Evolutionary conservation across 768 basidiomycete genomes (phyloP).

Genomic region (Neoboletus magnificus): DNA sequence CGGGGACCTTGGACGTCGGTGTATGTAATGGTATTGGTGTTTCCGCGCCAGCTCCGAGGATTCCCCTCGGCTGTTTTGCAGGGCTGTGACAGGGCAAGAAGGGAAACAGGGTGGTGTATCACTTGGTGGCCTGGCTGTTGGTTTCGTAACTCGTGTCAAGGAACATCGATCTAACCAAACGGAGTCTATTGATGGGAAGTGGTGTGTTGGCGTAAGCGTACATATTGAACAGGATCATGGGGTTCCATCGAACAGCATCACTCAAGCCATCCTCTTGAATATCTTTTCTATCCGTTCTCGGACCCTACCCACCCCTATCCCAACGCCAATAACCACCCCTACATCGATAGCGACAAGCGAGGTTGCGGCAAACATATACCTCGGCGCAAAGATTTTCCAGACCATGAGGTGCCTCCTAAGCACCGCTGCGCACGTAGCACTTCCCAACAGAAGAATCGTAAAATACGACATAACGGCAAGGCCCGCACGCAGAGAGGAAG

Average conservation of each 20-base stretch:
- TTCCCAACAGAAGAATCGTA: constrained; percentile 58
- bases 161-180: not conserved
- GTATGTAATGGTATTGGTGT: constrained; percentile 19
- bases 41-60: constrained; percentile 21
- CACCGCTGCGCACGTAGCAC: constrained; percentile 69
- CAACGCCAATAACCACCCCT: constrained; percentile 33
- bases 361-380: constrained; percentile 79
- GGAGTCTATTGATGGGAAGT: not conserved
- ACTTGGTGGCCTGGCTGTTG: not conserved
- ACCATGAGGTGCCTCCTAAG: constrained; percentile 90
- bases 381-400: constrained; percentile 97
- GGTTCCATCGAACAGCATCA: not conserved
- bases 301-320: constrained; percentile 22
- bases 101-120: constrained; percentile 4
- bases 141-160: not conserved
- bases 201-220: not conserved
- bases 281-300: constrained; percentile 21
- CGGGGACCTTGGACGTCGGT: not conserved
- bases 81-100: not conserved
- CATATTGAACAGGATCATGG: not conserved
- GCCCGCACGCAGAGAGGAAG: constrained; percentile 48
- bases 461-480: constrained; percentile 73
- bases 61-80: not conserved
- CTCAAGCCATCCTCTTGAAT: constrained; percentile 15
- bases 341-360: constrained; percentile 70